Conservation (phyloP, 495 filamentous ascomycete species). For the Talaromyces trachyspermus region DNA sequence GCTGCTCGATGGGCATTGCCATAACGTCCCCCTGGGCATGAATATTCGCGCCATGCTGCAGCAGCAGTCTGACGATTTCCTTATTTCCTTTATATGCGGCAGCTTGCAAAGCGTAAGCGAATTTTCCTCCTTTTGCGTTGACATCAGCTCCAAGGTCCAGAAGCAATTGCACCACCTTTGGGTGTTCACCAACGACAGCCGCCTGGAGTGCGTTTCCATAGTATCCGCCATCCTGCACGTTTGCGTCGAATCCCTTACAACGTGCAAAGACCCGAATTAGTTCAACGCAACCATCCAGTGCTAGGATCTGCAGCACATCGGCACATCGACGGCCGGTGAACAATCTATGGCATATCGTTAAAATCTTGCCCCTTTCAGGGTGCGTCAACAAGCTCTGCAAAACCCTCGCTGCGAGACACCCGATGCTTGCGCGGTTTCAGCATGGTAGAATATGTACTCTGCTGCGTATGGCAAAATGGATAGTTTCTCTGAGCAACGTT, state of each 20-base stretch:
- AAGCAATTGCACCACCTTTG: slow-evolving; percentile 10
- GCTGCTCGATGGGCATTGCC: no score
- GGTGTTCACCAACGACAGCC: not conserved
- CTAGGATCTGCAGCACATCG: no score
- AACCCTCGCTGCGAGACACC: slow-evolving; percentile 22
- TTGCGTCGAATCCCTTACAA: not conserved
- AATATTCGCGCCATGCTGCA: not conserved
- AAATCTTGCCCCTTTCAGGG: no score
- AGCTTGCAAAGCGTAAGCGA: not conserved
- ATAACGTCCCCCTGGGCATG: not conserved
- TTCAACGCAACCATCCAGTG: no score
- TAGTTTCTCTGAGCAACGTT: slow-evolving; percentile 15
- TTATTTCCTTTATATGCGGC: not conserved
- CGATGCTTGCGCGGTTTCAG: slow-evolving; percentile 26
- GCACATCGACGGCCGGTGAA: no score
- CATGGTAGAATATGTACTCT: slow-evolving; percentile 36
- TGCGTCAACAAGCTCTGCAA: not conserved
- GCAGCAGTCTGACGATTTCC: not conserved
- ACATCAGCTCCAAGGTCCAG: slow-evolving; percentile 15
- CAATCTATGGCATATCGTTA: no score
- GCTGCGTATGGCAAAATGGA: slow-evolving; percentile 42
- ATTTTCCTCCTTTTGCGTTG: not conserved
- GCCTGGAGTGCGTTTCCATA: not conserved
- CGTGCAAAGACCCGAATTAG: no score
- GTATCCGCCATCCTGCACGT: not conserved